Evolutionary conservation across 2,329 filamentous ascomycete genomes (phyloP).

Genomic region (Spiromastix sp.): DNA sequence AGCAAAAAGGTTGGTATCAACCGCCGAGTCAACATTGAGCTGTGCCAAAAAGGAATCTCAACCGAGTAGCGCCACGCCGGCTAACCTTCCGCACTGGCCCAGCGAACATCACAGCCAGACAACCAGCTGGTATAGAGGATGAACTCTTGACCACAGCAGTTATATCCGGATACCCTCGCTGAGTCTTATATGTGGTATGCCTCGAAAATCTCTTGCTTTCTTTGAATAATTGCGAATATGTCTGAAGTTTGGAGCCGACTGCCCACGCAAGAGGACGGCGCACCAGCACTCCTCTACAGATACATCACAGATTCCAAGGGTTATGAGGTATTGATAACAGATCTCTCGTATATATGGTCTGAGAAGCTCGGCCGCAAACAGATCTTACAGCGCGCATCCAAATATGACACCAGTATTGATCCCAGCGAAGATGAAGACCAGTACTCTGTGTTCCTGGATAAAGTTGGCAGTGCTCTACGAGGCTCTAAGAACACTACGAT

Average conservation of each 20-base stretch:
- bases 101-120: no score
- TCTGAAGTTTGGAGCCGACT: slow-evolving; percentile 27
- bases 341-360: slow-evolving; percentile 48
- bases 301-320: slow-evolving; percentile 25
- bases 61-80: no score
- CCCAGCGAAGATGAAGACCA: slow-evolving; percentile 48
- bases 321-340: slow-evolving; percentile 47
- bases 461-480: slow-evolving; percentile 40
- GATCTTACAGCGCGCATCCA: slow-evolving; percentile 40
- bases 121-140: no score
- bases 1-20: not conserved
- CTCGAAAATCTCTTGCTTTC: no score
- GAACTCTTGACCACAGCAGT: no score
- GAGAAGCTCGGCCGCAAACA: slow-evolving; percentile 37
- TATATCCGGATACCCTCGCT: no score
- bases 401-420: slow-evolving; percentile 47
- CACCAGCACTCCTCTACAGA: slow-evolving; percentile 30
- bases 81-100: no score
- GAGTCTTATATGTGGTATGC: no score
- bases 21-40: not conserved
- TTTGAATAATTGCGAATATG: not conserved
- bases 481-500: slow-evolving; percentile 21
- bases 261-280: slow-evolving; percentile 14
- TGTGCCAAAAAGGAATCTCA: no score
- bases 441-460: slow-evolving; percentile 44